phyloP scores from a whole-genome alignment of 2,329 filamentous ascomycete genomes.

The Pseudonectria foliicola region DNA sequence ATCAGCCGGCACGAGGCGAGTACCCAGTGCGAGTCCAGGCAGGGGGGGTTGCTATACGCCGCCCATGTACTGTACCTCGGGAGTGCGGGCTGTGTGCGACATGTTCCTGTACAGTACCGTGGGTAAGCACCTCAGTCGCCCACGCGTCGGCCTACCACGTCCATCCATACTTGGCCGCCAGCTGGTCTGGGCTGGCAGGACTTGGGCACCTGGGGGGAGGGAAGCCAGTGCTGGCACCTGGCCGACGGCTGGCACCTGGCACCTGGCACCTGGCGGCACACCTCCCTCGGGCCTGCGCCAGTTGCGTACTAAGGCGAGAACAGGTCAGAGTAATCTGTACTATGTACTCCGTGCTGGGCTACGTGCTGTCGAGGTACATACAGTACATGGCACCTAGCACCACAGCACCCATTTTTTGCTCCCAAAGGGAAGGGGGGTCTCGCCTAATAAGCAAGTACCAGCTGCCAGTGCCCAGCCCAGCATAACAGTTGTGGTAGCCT shows the following conservation, averaged over 20 bases:
- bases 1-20: conserved; percentile 12
- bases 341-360: too few relatives aligned
- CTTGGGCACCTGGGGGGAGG: too few relatives aligned
- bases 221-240: background rate
- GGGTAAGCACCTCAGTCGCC: conserved; percentile 3
- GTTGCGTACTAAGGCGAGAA: conserved; percentile 4
- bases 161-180: too few relatives aligned
- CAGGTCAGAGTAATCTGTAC: too few relatives aligned
- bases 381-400: conserved; percentile 6
- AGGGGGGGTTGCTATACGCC: conserved; percentile 22
- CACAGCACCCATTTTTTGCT: conserved; percentile 21
- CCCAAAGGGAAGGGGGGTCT: conserved; percentile 13
- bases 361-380: conserved; percentile 1
- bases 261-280: background rate
- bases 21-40: conserved; percentile 28
- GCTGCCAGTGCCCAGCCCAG: conserved; percentile 20
- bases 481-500: conserved; percentile 19
- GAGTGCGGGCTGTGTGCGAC: conserved; percentile 22
- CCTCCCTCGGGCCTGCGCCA: too few relatives aligned
- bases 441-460: conserved; percentile 21
- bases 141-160: background rate
- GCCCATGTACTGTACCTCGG: conserved; percentile 29
- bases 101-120: conserved; percentile 35
- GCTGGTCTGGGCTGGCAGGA: too few relatives aligned
- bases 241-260: background rate